Percentiles rank a stretch among this genome's conserved stretches.
Conservation (phyloP, 148 eudicot species). For the Amaranthus palmeri region DNA sequence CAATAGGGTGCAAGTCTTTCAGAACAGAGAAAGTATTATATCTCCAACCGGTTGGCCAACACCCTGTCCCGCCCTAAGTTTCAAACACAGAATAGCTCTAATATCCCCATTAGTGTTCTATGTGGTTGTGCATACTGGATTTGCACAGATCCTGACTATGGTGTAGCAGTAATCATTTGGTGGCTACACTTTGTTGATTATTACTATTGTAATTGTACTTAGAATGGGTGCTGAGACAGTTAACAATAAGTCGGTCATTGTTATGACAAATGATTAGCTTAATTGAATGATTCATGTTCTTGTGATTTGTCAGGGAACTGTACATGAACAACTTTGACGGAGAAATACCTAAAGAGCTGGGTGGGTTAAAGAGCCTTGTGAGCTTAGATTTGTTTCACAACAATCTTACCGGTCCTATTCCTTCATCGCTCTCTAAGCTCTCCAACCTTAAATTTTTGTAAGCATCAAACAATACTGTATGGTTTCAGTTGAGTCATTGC, state of each 20-base stretch:
- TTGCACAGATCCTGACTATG: neutral
- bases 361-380: slow-evolving; percentile 60
- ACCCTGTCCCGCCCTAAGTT: too few species aligned
- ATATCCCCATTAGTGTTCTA: too few species aligned
- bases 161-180: too few species aligned
- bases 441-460: slow-evolving; percentile 63
- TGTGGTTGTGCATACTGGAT: neutral
- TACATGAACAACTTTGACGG: slow-evolving; percentile 76
- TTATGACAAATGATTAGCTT: neutral
- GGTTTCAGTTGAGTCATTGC: neutral
- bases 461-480: slow-evolving; percentile 16
- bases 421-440: slow-evolving; percentile 55
- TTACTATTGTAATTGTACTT: neutral
- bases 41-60: neutral
- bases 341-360: slow-evolving; percentile 57
- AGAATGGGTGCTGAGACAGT: neutral
- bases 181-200: slow-evolving; percentile 11
- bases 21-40: neutral
- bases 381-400: slow-evolving; percentile 75
- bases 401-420: slow-evolving; percentile 60
- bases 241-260: slow-evolving; percentile 10
- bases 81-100: too few species aligned
- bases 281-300: neutral
- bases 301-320: slow-evolving; percentile 41
- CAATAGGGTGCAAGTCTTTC: too few species aligned